These are phyloP conservation scores for Bruguiera parviflora DNA, from an alignment of 345 rosid genomes.

Conservation along the genomic window DNA sequence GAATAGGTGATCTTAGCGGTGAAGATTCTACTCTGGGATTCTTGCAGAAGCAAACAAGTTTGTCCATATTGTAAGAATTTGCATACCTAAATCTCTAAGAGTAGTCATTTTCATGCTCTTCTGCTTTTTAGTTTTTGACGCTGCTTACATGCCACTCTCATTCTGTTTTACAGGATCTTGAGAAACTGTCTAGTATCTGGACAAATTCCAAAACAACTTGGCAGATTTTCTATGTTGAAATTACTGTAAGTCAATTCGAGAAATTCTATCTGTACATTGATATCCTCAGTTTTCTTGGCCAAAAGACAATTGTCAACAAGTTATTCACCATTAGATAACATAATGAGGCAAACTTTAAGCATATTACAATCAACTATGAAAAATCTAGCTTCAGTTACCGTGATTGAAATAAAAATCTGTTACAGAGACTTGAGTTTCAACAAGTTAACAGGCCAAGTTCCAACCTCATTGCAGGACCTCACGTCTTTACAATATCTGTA, in stretches of 20 bases:
- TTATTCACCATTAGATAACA: neutral
- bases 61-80: slow-evolving; percentile 44
- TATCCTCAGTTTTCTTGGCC: neutral
- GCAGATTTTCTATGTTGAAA: slow-evolving; percentile 30
- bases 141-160: neutral
- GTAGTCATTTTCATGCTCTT: neutral
- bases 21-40: slow-evolving; percentile 51
- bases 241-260: slow-evolving; percentile 36
- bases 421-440: slow-evolving; percentile 62
- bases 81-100: neutral
- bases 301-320: no score
- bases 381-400: neutral
- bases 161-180: slow-evolving; percentile 37
- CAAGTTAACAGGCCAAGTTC: slow-evolving; percentile 48
- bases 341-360: neutral
- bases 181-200: slow-evolving; percentile 45
- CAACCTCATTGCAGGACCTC: slow-evolving; percentile 36
- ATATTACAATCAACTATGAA: neutral
- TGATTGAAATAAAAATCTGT: neutral
- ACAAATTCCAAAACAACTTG: slow-evolving; percentile 41
- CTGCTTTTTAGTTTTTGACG: no score
- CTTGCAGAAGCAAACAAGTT: slow-evolving; percentile 34
- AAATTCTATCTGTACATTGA: neutral
- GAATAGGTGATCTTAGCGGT: slow-evolving; percentile 48
- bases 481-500: slow-evolving; percentile 36